Evolutionary conservation across 2,329 filamentous ascomycete genomes (phyloP).

Genomic region (Fusarium multiceps): DNA sequence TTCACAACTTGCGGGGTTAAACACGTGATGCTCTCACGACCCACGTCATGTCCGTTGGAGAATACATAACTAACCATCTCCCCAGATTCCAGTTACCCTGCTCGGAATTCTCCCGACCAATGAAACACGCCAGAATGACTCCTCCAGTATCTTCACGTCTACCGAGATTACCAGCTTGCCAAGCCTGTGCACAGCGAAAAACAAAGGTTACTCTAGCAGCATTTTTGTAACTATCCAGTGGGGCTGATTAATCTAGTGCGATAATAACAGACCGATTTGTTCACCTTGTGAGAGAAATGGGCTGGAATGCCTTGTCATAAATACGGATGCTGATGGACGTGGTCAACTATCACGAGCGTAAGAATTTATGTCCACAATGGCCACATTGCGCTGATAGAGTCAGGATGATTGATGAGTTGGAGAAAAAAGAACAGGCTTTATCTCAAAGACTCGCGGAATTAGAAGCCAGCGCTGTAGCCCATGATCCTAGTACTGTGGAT

Average conservation of each 20-base stretch:
- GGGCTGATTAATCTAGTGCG: constrained; percentile 5
- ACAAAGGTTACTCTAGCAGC: neutral
- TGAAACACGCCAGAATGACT: neutral
- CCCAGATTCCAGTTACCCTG: neutral
- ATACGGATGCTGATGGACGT: neutral
- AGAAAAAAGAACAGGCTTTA: constrained; percentile 14
- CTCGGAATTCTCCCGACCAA: neutral
- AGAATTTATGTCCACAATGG: neutral
- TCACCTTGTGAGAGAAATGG: constrained; percentile 4
- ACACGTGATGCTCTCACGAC: constrained; percentile 3
- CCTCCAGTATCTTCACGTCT: neutral
- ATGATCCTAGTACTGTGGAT: neutral
- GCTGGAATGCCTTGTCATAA: neutral
- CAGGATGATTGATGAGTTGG: constrained; percentile 12
- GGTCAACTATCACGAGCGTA: constrained; percentile 9
- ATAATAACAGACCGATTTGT: constrained; percentile 20
- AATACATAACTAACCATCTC: neutral
- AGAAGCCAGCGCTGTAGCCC: fast-evolving
- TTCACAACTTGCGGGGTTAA: neutral
- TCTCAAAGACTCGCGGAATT: neutral
- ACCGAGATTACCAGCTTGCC: constrained; percentile 24
- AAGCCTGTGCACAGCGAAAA: constrained; percentile 16
- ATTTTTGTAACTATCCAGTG: fast-evolving
- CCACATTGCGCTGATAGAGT: no score
- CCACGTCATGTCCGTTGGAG: neutral